Base-by-base conservation (phyloP, 1,284 basidiomycete genomes). In the Xanthoconium separans region DNA sequence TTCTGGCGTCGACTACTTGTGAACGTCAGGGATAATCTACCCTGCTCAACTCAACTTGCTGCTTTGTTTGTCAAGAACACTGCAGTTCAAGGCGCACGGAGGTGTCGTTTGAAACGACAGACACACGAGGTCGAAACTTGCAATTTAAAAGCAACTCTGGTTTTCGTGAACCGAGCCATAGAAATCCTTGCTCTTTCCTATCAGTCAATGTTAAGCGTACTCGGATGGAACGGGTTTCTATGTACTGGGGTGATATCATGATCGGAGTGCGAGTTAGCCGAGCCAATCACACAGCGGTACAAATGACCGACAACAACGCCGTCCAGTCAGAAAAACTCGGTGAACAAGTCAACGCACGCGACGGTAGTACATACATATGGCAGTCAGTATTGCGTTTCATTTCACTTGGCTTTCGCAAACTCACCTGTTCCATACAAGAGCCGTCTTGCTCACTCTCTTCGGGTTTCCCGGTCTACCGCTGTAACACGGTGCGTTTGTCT, bases 271-370 rank as follows among this genome's bases (percentile, higher is more conserved):
- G 31, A 33, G 31, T 33, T 13, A 34, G 6, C 33, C 33, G 33
- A 34, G 33, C 34, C 34, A 36, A 24, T 24, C 24, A 24, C 24
- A 24, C 3, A 6, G 36, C 18, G 11, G 29, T 39, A 24, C 24
- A 63, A 64, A 66, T 31, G 65, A 69, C n/a, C 30, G 18, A 18
- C 58, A 63, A 65, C 54, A 65, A 60, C 44, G 16, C 39, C 45
- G 51, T 63, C 61, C 55, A 37, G 24, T 24, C 24, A 24, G 24
- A 52, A 40, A 33, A 20, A 20, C 39, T 44, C 11, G 36, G n/a
- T 15, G 34, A 9, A n/a, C 36, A 24, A 24, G 24, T 39, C 7
- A 13, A 27, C 29, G 49, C n/a, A n/a, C n/a, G n/a, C n/a, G n/a
- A n/a, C n/a, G n/a, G n/a, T n/a, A n/a, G n/a, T n/a, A n/a, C n/a